Evolutionary conservation across 1,284 basidiomycete genomes (phyloP).

Genomic region (Cutaneotrichosporon cavernicola): DNA sequence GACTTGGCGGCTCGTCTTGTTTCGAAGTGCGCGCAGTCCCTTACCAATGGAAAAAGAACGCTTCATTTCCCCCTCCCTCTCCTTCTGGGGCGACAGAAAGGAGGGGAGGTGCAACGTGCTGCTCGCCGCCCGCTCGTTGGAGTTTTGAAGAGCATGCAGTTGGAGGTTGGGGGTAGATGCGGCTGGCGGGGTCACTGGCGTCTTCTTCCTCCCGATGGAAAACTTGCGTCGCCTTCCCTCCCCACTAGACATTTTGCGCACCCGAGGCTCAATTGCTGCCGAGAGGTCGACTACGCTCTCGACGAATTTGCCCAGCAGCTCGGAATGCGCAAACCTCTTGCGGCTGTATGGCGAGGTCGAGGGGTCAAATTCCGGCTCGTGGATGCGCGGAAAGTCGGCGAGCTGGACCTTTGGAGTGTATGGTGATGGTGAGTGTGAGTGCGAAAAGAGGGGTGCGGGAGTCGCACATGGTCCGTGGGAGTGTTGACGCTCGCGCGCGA

Average conservation of each 20-base stretch:
- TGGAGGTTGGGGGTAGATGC: background rate
- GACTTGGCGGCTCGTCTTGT: background rate
- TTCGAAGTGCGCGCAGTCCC: background rate
- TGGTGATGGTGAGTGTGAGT: background rate
- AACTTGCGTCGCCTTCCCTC: background rate
- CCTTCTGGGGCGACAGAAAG: background rate
- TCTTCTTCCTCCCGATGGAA: background rate
- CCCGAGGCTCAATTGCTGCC: background rate
- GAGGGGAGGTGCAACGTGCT: background rate
- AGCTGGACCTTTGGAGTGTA: background rate
- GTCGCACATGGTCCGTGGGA: background rate
- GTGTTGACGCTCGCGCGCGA: background rate
- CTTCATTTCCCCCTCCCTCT: background rate
- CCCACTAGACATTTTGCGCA: too few species aligned
- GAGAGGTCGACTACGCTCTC: background rate
- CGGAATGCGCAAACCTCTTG: background rate
- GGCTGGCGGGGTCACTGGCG: background rate
- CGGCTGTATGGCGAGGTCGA: background rate
- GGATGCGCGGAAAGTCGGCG: background rate
- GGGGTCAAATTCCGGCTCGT: background rate
- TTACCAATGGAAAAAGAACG: background rate
- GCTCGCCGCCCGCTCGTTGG: background rate
- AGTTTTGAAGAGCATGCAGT: background rate
- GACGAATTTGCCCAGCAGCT: background rate
- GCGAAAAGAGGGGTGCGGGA: background rate